Evolutionary conservation across 176 grass and related monocot species (phyloP), one percentile per base, ranked within the genome.

Genomic region (Eragrostis nindensis): DNA sequence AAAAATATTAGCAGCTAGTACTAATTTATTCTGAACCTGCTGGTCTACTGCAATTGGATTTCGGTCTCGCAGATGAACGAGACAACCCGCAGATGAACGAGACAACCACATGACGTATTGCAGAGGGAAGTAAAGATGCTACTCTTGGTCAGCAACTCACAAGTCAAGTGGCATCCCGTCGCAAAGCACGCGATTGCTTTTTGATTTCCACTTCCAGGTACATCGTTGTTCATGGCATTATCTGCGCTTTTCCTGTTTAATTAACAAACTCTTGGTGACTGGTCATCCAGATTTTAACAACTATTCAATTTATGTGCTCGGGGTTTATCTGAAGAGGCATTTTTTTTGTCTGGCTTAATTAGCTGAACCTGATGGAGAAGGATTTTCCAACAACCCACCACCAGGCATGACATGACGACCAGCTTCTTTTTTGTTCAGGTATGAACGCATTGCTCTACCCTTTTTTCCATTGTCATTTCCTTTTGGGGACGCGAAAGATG

Each of bases 111-210:
- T 50, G 69, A 11, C 11, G 21, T 21, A 32, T 11, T 18, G 22
- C 19, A 12, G 38, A 44, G 7, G 40, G 21, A 44, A 36, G 5
- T 14, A 8, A 68, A 69, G 66, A 27, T 70, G 68, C 13, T 43
- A 70, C 38, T 77, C 15, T 24, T 62, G 36, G 73, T 24, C 29
- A 53, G 12, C 4, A 53, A 27, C 0, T 19, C 15, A 82, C n/a
- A n/a, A 45, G 68, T 50, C 80, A 82, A 73, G 68, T 15, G 57
- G 60, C 52, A 44, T 21, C 19, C 30, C 43, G 56, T 82, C 7
- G 47, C 56, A 17, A 30, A 18, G 44, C 44, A 82, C 80, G 69
- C 80, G 57, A 53, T 52, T 74, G 44, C 80, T 7, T 63, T 65
- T 40, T 66, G n/a, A 21, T 24, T 39, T 18, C 25, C 16, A 30